Conservation (phyloP, 2,329 filamentous ascomycete genomes). For the Fusarium mundagurra region DNA sequence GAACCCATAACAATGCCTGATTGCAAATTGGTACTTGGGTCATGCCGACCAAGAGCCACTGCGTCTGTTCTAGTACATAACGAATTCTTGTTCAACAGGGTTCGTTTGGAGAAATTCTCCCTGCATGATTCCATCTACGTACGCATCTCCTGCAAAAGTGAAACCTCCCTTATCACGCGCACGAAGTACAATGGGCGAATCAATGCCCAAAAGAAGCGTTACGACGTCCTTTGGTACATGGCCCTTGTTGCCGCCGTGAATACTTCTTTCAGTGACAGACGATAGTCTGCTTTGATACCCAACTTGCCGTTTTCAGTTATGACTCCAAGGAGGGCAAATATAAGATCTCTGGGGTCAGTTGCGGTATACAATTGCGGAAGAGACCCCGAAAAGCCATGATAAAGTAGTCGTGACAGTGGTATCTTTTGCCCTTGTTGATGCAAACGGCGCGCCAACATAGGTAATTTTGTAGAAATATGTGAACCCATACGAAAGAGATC, state of each 20-base stretch:
- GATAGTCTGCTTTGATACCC: background rate
- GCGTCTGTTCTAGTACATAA: background rate
- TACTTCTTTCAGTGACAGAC: background rate
- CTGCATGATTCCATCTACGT: conserved; percentile 11
- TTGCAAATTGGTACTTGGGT: too few species aligned
- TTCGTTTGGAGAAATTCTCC: background rate
- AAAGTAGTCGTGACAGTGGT: background rate
- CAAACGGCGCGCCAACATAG: background rate
- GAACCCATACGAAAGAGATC: rapidly evolving
- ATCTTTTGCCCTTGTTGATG: background rate
- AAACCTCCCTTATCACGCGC: background rate
- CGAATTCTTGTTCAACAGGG: background rate
- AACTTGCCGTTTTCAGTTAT: background rate
- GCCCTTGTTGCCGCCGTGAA: background rate
- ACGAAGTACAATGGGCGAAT: background rate
- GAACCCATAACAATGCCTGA: background rate
- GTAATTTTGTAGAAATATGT: background rate
- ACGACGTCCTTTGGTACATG: background rate
- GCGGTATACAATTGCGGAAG: background rate
- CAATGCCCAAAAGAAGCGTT: background rate
- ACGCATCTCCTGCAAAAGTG: background rate
- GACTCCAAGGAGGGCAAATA: conserved; percentile 30
- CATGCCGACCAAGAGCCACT: background rate
- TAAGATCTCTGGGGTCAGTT: conserved; percentile 30
- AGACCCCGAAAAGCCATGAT: rapidly evolving